These are phyloP conservation scores for Trichoderma simmonsii DNA, from an alignment of 2,329 filamentous ascomycete genomes.

Conservation along the genomic window DNA sequence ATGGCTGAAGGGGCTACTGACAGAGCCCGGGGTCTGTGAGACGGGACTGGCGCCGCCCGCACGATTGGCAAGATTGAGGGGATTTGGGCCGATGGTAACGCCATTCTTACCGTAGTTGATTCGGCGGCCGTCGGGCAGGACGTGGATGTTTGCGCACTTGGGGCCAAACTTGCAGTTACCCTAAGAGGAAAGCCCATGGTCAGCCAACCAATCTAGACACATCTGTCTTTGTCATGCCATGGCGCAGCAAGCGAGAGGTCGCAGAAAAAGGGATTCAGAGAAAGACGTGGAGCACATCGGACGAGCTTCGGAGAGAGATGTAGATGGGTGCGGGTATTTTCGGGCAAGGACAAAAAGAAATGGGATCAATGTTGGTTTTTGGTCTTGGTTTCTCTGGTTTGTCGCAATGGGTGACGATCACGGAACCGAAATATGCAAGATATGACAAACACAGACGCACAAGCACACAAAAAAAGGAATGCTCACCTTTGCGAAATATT, in stretches of 20 bases:
- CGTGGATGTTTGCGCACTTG: constrained; percentile 95
- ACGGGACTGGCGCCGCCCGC: constrained; percentile 46
- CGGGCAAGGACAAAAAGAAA: constrained; percentile 1
- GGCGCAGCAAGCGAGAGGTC: not conserved
- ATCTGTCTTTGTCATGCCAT: not conserved
- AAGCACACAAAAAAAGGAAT: constrained; percentile 22
- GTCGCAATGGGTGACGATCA: not conserved
- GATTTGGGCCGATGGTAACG: constrained; percentile 60
- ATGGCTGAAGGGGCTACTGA: constrained; percentile 41
- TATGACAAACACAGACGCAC: not conserved
- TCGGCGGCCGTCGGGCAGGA: constrained; percentile 87
- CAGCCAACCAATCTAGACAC: constrained; percentile 9
- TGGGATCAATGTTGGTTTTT: not conserved
- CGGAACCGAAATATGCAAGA: not conserved
- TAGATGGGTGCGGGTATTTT: constrained; percentile 8
- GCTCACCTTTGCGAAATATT: constrained; percentile 94
- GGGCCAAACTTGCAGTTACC: constrained; percentile 99
- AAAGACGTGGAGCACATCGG: not conserved
- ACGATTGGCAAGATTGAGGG: constrained; percentile 62
- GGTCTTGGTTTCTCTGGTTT: not conserved
- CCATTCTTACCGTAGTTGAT: constrained; percentile 76
- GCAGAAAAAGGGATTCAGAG: not conserved
- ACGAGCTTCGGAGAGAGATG: not conserved
- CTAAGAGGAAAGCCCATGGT: constrained; percentile 42
- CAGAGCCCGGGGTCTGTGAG: constrained; percentile 40